A percentile compares a stretch with the other conserved stretches of the same genome.
These are phyloP conservation scores for Sclerotinia subarctica DNA, from an alignment of 2,329 filamentous ascomycete genomes.

Conservation along the genomic window DNA sequence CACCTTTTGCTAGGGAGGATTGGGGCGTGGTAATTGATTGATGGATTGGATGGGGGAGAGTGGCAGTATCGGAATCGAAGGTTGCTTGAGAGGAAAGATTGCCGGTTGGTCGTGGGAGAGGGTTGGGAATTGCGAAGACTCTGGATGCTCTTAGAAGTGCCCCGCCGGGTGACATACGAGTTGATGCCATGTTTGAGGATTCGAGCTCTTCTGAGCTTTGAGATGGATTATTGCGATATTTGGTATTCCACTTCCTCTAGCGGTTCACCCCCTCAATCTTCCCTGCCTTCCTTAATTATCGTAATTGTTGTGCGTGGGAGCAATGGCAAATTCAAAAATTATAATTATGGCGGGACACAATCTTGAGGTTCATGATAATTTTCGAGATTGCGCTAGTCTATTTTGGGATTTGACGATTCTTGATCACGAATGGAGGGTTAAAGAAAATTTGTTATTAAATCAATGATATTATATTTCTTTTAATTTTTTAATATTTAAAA, in stretches of 20 bases:
- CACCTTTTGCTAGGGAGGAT: slow-evolving; percentile 70
- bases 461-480: no score
- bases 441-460: neutral
- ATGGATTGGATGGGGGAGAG: slow-evolving; percentile 73
- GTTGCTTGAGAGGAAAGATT: slow-evolving; percentile 48
- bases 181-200: slow-evolving; percentile 34
- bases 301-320: neutral
- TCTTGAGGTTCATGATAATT: slow-evolving; percentile 19
- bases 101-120: slow-evolving; percentile 61
- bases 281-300: neutral
- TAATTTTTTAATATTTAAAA: no score
- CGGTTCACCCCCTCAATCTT: neutral
- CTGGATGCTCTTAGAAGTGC: slow-evolving; percentile 80
- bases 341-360: slow-evolving; percentile 15
- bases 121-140: slow-evolving; percentile 80
- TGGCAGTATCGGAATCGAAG: slow-evolving; percentile 64
- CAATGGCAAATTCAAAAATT: slow-evolving; percentile 11
- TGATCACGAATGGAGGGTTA: neutral
- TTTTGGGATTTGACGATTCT: neutral
- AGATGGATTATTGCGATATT: neutral
- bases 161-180: slow-evolving; percentile 56
- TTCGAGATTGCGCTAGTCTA: slow-evolving; percentile 15
- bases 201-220: slow-evolving; percentile 13
- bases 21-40: slow-evolving; percentile 77
- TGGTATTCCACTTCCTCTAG: neutral